Evolutionary conservation across 106 monocot species (phyloP), one percentile per base, ranked within the genome.

Genomic region (Apostasia ramifera): DNA sequence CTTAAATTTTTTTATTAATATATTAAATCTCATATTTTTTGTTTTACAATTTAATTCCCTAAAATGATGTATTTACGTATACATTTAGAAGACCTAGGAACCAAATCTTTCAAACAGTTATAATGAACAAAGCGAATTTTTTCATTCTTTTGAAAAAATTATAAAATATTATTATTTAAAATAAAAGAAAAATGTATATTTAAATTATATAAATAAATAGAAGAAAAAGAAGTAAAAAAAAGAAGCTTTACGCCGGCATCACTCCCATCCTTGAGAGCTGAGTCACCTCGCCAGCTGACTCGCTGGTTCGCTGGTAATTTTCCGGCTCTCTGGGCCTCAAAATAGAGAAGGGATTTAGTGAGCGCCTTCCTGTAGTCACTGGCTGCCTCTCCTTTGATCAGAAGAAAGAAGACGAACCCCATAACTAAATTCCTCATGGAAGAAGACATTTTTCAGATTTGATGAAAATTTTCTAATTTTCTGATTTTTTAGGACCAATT

Each of bases 261-360:
- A 6, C 46, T 61, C 0, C 88, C 88, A 47, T 88, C 88, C 7
- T 26, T 62, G 12, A 79, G 73, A n/a, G 73, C 88, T 4, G 88
- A 85, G 53, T 88, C 75, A 39, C 64, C 79, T 0, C 79, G 81
- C 88, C 88, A 88, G 2, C 13, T 12, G 3, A 77, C 84, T 47
- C 88, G 70, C 61, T 82, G 84, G 68, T 71, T 46, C 0, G 44
- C 0, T 2, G 88, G 88, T 42, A 88, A 66, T 44, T 69, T 68
- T 9, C 88, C 84, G 3, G 85, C 82, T 14, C 88, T 73, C 60
- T 88, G 84, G 5, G 75, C 84, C 66, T 88, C 87, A 55, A 81
- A 88, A 69, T 72, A 88, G 14, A 88, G 70, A 47, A 88, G 46
- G 0, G 81, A 84, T 37, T 81, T 81, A 10, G 69, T 74, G 12